Conservation (phyloP, 495 filamentous ascomycete species). For the Tuber calosporum region DNA sequence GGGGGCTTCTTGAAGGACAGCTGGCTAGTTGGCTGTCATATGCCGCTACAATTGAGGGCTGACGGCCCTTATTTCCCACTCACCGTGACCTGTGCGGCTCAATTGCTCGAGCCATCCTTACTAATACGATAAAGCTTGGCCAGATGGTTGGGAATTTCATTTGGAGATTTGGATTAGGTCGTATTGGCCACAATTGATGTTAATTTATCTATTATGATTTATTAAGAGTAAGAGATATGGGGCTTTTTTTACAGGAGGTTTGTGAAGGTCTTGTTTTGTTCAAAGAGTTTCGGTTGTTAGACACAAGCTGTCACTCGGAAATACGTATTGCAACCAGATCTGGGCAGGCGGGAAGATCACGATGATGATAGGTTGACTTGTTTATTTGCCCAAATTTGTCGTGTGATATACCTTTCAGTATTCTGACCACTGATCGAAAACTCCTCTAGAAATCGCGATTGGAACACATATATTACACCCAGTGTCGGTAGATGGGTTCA, state of each 20-base stretch:
- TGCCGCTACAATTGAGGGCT: neutral
- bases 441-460: neutral
- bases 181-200: neutral
- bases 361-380: neutral
- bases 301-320: neutral
- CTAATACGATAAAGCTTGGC: neutral
- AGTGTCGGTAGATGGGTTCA: neutral
- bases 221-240: neutral
- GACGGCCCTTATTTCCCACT: neutral
- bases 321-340: neutral
- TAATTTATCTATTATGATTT: neutral
- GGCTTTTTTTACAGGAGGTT: neutral
- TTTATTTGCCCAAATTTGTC: neutral
- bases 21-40: neutral
- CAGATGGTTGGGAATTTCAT: neutral
- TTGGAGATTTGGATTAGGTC: neutral
- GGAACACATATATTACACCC: neutral
- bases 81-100: neutral
- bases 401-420: neutral
- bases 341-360: neutral
- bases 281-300: neutral
- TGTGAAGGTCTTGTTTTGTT: neutral
- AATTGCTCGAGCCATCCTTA: neutral
- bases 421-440: neutral
- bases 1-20: constrained; percentile 5